Conservation (phyloP, 106 monocot species). For the Amphibolis antarctica region DNA sequence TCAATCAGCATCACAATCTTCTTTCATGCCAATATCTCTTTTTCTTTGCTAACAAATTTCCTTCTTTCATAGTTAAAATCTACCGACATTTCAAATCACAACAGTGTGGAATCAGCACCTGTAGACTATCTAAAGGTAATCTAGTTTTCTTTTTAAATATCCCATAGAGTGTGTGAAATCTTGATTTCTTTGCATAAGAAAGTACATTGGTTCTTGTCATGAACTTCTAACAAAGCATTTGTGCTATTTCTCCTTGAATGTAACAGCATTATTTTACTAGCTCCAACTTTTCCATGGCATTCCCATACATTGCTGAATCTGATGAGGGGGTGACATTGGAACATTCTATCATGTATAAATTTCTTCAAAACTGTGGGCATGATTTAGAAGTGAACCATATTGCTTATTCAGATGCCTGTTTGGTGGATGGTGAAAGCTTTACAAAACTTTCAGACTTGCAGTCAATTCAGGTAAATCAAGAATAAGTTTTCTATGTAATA, state of each 20-base stretch:
- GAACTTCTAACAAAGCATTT: background rate
- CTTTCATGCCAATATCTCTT: no score
- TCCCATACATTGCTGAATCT: conserved; percentile 59
- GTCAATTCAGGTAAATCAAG: conserved; percentile 38
- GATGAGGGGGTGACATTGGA: conserved; percentile 41
- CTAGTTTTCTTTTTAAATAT: background rate
- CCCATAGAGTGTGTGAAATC: no score
- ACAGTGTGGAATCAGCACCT: conserved; percentile 38
- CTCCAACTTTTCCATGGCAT: conserved; percentile 84
- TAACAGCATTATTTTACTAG: conserved; percentile 49
- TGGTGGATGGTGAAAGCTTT: conserved; percentile 31
- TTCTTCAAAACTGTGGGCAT: conserved; percentile 49
- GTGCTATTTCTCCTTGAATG: background rate
- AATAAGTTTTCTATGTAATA: background rate
- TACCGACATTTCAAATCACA: conserved; percentile 48
- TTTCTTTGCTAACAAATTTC: background rate
- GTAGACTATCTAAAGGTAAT: conserved; percentile 56
- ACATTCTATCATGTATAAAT: conserved; percentile 44
- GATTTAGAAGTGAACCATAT: conserved; percentile 31
- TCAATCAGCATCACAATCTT: no score
- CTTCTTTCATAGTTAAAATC: conserved; percentile 50
- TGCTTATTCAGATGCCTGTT: conserved; percentile 51
- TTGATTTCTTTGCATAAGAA: no score
- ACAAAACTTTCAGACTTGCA: conserved; percentile 35
- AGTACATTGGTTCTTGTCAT: background rate